Conservation (phyloP, 2,329 filamentous ascomycete genomes). For the Cercospora nicotianae region DNA sequence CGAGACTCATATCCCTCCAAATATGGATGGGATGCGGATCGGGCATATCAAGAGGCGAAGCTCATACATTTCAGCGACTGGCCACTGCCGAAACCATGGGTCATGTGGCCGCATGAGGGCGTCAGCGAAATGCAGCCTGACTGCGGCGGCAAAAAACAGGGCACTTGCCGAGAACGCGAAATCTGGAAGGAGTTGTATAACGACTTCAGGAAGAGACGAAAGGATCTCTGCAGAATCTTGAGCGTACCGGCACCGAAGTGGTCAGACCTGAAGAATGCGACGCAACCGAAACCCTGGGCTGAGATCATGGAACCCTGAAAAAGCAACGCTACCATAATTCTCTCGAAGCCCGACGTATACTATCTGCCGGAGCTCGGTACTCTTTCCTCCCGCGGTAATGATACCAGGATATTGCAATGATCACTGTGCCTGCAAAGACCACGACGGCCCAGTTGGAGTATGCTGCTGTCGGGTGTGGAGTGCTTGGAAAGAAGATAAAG, state of each 20-base stretch:
- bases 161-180: slow-evolving; percentile 39
- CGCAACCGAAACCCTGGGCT: slow-evolving; percentile 9
- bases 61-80: slow-evolving; percentile 71
- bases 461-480: slow-evolving; percentile 19
- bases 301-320: slow-evolving; percentile 1
- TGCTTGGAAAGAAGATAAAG: slow-evolving; percentile 30
- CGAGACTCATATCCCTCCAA: slow-evolving; percentile 44
- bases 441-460: slow-evolving; percentile 32
- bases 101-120: slow-evolving; percentile 48
- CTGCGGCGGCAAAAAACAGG: slow-evolving; percentile 37
- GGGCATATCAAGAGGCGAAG: slow-evolving; percentile 60
- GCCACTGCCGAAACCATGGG: slow-evolving; percentile 67
- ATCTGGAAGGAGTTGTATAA: slow-evolving; percentile 50
- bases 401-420: slow-evolving; percentile 28
- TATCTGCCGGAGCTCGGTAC: slow-evolving; percentile 28
- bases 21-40: slow-evolving; percentile 58
- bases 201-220: slow-evolving; percentile 46
- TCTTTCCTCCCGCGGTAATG: slow-evolving; percentile 27
- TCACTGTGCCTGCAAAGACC: slow-evolving; percentile 28
- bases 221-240: slow-evolving; percentile 42
- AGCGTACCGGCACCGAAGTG: slow-evolving; percentile 35
- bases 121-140: slow-evolving; percentile 49
- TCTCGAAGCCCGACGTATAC: slow-evolving; percentile 1
- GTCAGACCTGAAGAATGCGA: slow-evolving; percentile 28
- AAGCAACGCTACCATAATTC: not conserved